Evolutionary conservation across 2,329 filamentous ascomycete genomes (phyloP).

Genomic region (Cladosporium sp.): DNA sequence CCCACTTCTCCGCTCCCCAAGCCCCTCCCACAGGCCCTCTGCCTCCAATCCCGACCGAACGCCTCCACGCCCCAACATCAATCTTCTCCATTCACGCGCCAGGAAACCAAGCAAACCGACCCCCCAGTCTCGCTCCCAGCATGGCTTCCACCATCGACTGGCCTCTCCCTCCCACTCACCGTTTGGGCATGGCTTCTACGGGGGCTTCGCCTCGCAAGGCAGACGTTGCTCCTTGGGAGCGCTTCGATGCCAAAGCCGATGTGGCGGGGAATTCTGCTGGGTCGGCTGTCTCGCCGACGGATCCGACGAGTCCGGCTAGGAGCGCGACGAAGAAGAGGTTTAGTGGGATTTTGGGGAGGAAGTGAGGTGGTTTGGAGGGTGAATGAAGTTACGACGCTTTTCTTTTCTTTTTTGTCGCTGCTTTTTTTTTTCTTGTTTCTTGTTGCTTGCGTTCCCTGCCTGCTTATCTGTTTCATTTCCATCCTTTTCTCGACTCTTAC

Average conservation of each 20-base stretch:
- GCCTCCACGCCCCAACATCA: not conserved
- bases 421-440: no score
- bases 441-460: no score
- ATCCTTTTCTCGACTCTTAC: no score
- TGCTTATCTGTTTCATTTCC: no score
- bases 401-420: not conserved
- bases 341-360: slow-evolving; percentile 10
- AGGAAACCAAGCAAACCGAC: not conserved
- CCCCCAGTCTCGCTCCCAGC: slow-evolving; percentile 1
- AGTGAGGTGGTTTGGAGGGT: not conserved
- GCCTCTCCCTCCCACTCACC: slow-evolving; percentile 1
- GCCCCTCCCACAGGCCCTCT: not conserved
- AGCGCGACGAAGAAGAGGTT: slow-evolving; percentile 9
- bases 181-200: slow-evolving; percentile 2
- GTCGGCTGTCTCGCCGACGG: not conserved
- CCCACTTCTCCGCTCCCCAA: not conserved
- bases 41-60: not conserved
- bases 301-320: not conserved
- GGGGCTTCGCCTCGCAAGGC: slow-evolving; percentile 1
- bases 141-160: slow-evolving; percentile 5
- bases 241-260: not conserved
- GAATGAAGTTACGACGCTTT: not conserved
- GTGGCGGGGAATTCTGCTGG: not conserved
- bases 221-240: slow-evolving; percentile 9
- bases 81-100: not conserved